Base-by-base conservation (phyloP, 305 asterid genomes). In the Fraxinus sp. region DNA sequence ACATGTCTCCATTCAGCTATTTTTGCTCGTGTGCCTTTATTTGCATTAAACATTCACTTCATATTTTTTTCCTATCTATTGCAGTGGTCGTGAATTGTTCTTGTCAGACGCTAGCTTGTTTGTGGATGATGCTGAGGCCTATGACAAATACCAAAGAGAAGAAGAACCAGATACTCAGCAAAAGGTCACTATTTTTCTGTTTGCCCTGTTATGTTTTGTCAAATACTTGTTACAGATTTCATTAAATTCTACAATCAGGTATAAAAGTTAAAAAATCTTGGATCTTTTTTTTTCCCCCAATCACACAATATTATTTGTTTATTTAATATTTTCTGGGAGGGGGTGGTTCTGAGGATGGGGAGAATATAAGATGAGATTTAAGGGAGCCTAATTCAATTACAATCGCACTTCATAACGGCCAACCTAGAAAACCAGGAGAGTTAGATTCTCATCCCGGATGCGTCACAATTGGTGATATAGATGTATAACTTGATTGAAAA, bases 21-120 rank as follows among this genome's bases (percentile, higher is more conserved):
- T 30, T 62, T 82, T 73, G n/a, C 64, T 59, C 72, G 10, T 3
- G 22, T 81, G 7, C 39, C 33, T 2, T 7, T 18, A 62, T 32
- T 24, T 62, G 81, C 75, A 41, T 32, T 39, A 16, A 73, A 68
- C 78, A 81, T 81, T 85, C 71, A 77, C 79, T 80, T 72, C 85
- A 75, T 77, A 64, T 57, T 79, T 83, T 85, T 77, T 86, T 84
- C 46, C 78, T 66, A 30, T 77, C n/a, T 85, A 68, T 81, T 30
- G 77, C 97, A 96, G 99, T 89, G 99, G 99, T 55, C 99, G 99
- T 78, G 99, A 96, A 93, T 91, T 96, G 85, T 96, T 96, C 89
- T 90, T 96, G 81, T 86, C 94, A 66, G 97, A 96, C 49, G 88
- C 99, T 74, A 96, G 95, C 85, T 82, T 89, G 88, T 96, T 96